A percentile compares a stretch with the other conserved stretches of the same genome.
Conservation (phyloP, 805 yeast species). For the Metschnikowia similis region DNA sequence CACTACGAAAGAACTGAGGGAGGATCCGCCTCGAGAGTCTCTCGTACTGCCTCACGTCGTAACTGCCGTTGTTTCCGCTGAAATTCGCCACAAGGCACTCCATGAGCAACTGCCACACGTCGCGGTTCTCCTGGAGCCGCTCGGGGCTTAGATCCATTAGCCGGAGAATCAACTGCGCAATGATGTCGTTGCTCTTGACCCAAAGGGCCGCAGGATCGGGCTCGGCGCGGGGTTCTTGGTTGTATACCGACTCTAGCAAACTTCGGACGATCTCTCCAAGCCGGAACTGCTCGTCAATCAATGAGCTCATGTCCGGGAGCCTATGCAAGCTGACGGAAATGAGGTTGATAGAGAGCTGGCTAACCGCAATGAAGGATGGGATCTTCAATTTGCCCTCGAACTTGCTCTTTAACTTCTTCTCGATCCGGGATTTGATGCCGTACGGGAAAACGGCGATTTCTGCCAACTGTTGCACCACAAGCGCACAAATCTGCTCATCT, state of each 20-base stretch:
- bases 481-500: slow-evolving; percentile 35
- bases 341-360: slow-evolving; percentile 44
- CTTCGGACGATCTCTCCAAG: slow-evolving; percentile 40
- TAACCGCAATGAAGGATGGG: slow-evolving; percentile 61
- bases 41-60: slow-evolving; percentile 44
- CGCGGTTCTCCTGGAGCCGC: slow-evolving; percentile 13
- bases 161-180: slow-evolving; percentile 32
- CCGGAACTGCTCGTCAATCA: slow-evolving; percentile 42
- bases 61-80: slow-evolving; percentile 35
- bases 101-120: slow-evolving; percentile 41
- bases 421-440: slow-evolving; percentile 54
- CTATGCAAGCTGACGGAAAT: slow-evolving; percentile 35
- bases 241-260: slow-evolving; percentile 48
- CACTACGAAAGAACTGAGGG: slow-evolving; percentile 28
- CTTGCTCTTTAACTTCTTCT: slow-evolving; percentile 45
- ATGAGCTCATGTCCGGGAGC: slow-evolving; percentile 25
- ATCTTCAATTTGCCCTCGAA: slow-evolving; percentile 38
- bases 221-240: slow-evolving; percentile 35
- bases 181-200: slow-evolving; percentile 45
- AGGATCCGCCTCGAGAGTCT: slow-evolving; percentile 40
- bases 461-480: slow-evolving; percentile 51
- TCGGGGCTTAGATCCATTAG: slow-evolving; percentile 19
- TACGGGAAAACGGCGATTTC: slow-evolving; percentile 55
- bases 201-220: slow-evolving; percentile 39
- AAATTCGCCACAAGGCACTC: slow-evolving; percentile 40